Base-by-base conservation (phyloP, 371 early-diverging fungal genomes). In the Mucor piriformis region DNA sequence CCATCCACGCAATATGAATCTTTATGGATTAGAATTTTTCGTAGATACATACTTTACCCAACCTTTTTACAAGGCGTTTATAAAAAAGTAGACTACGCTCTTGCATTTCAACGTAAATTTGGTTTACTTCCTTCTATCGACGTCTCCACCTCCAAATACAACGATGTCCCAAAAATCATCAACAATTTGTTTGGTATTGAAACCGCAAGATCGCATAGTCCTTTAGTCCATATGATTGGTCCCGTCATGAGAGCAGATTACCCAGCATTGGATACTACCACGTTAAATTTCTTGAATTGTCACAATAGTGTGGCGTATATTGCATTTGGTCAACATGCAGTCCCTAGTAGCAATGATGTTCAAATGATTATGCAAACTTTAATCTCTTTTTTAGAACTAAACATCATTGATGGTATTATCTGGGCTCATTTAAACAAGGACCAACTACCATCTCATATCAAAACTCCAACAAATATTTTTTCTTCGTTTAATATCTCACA, bases 251-350 rank as follows among this genome's bases (percentile, higher is more conserved):
- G 54, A 4, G 23, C 48, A 23, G 15, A n/a, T 0, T 73, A 72
- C 33, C 54, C 67, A 12, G 25, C 59, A 6, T 23, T 77, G 8
- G 52, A 61, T 12, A 10, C 27, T 0, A 37, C 12, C 1, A 20
- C 66, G 2, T 16, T 23, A 2, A 10, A 20, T 10, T 78, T 69
- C 47, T 38, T 73, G 5, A 53, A 65, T 20, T 12, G n/a, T 3
- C 67, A 67, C 27, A 2, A 16, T 8, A 59, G 53, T 3, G 65
- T 76, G 8, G 63, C 47, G 3, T 79, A 74, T 37, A 40, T 74
- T 6, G 74, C 72, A 0, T 79, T 79, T 58, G 76, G 76, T 0
- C 72, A 74, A 16, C 52, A 59, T 16, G 65, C 50, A 3, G 10
- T 20, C 4, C 42, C 61, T 6, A 20, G 29, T 7, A 13, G 16